Evolutionary conservation across 192 early-diverging fungal genomes (phyloP), one percentile per base, ranked within the genome.

Genomic region (Coemansia sp.): DNA sequence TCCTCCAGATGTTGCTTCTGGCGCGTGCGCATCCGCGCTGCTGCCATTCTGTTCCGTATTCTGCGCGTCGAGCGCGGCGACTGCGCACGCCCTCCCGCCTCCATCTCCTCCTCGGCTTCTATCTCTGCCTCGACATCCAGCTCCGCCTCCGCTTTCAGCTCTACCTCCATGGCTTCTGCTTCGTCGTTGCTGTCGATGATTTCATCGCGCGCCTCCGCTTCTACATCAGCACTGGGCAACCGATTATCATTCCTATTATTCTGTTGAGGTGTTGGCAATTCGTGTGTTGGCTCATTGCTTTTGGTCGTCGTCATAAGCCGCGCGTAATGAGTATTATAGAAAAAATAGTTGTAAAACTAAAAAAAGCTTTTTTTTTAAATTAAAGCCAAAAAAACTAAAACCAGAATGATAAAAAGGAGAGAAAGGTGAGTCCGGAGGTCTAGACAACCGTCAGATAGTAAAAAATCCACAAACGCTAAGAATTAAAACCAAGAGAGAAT

Each of bases 1-100:
- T 75, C 67, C 6, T 57, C 79, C 67, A 81, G 43, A 19, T 81
- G 79, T 61, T 76, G 79, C 52, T 73, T 75, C 66, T 81, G 79
- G 48, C 79, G 67, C 15, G 65, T 66, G 13, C 79, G 79, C 79
- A 81, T 81, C 47, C 79, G 70, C 1, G 79, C 73, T 10, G 79
- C 73, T 0, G 79, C 79, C 42, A 75, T n/a, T 2, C 74, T 63
- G 53, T 81, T 81, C 9, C 79, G 40, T n/a, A 67, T 54, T 21
- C 79, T 61, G 6, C 79, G 70, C 13, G 65, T 67, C 16, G 79
- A 72, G 53, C 70, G 70, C 16, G 79, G 79, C 47, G 79, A 81
- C 26, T 54, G 63, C n/a, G 69, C 61, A 1, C 73, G 69, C 38
- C 11, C 52, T 9, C 21, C n/a, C n/a, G n/a, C 52, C 11, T n/a